Evolutionary conservation across 2,329 filamentous ascomycete genomes (phyloP), one percentile per base, ranked within the genome.

Genomic region (Neopestalotiopsis clavispora): DNA sequence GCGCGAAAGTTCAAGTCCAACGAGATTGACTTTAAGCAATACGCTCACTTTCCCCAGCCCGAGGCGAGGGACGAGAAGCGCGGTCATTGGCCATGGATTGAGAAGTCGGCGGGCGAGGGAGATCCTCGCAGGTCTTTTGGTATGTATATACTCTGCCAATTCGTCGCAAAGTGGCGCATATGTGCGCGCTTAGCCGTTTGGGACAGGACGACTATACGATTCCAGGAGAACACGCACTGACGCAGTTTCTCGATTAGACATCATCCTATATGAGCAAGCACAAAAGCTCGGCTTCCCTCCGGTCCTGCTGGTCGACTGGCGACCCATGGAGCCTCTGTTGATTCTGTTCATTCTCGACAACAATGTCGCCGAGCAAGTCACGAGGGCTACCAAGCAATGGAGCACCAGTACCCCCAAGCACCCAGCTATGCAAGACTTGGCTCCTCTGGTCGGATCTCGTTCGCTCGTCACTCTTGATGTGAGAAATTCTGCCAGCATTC

Each of bases 21-120:
- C 23, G 28, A 56, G 13, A 57, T 57, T 23, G 52, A 66, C 45
- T 30, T 67, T 57, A 58, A 67, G 38, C 34, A 62, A 20, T 62
- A 32, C n/a, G 66, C 66, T 14, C 38, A 67, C 40, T 62, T 67
- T 34, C 66, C 66, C 4, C 66, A 67, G 23, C 66, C 66, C 38
- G 66, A 67, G 40, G 34, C 20, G 49, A n/a, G 20, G 6, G 57
- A 67, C 20, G 38, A 61, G 58, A 62, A 14, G 38, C 61, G 59
- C 45, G 66, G 66, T 14, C 66, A 67, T 20, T 67, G 66, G 66
- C 57, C 66, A 56, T 67, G 66, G 66, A 67, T 67, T 34, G 66
- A 67, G 28, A 67, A 67, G 40, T 42, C 66, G 13, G 66, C 66
- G 9, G 28, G 14, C n/a, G 57, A 30, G n/a, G 66, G 66, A 13